Conservation (phyloP, 306 rosid species). For the Datisca glomerata region DNA sequence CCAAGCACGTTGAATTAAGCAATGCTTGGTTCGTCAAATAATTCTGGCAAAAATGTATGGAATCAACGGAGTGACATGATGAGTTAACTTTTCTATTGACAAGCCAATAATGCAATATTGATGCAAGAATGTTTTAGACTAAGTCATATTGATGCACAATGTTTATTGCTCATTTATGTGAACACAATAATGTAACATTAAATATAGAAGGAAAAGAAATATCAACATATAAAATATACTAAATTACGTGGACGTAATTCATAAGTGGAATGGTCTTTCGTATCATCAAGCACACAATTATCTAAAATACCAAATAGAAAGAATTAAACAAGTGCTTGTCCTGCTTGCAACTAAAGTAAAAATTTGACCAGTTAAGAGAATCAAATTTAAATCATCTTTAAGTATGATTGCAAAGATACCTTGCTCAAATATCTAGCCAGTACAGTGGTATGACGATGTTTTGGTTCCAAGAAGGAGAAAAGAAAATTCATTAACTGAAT, state of each 20-base stretch:
- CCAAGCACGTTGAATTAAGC: background rate
- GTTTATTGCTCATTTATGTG: too few relatives aligned
- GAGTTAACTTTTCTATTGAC: background rate
- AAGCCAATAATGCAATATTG: background rate
- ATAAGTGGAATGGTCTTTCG: slow-evolving; percentile 88
- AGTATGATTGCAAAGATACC: slow-evolving; percentile 29
- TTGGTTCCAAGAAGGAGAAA: slow-evolving; percentile 87
- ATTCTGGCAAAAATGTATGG: too few relatives aligned
- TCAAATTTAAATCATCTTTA: slow-evolving; percentile 9
- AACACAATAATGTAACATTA: too few relatives aligned
- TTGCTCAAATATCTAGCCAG: slow-evolving; percentile 96
- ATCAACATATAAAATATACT: background rate
- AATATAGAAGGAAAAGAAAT: background rate
- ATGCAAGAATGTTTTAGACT: background rate
- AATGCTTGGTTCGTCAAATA: background rate
- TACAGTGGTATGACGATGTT: slow-evolving; percentile 64
- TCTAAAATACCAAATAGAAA: slow-evolving; percentile 30
- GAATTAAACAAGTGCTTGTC: background rate
- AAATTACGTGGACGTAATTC: slow-evolving; percentile 90
- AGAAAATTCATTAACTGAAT: slow-evolving; percentile 87
- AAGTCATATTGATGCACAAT: background rate
- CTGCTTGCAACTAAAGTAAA: background rate
- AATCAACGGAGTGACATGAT: too few relatives aligned
- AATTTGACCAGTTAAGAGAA: background rate
- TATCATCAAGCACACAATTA: slow-evolving; percentile 88